Base-by-base conservation (phyloP, 352 stramenopile genomes). In the Pythium aquatile region DNA sequence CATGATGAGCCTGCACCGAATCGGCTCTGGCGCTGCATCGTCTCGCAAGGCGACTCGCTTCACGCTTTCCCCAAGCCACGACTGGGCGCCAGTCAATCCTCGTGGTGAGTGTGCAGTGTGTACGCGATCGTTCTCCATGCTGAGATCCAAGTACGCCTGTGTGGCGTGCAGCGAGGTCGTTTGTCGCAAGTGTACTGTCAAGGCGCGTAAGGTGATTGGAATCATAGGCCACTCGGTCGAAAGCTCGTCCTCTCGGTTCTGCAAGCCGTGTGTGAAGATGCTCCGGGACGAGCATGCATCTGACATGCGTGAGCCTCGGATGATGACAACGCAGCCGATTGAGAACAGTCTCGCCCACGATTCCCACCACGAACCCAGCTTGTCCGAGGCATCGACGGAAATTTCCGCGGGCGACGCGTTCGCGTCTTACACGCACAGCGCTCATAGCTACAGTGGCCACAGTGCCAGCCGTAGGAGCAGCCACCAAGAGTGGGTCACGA, bases 311-410 rank as follows among this genome's bases (percentile, higher is more conserved):
- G 20, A 24, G 20, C 20, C 20, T 24, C 20, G 20, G 20, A 24
- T 24, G 20, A 24, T 24, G 20, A 24, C 20, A 24, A 24, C 20
- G 20, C 20, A 24, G 20, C 20, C 20, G 20, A 24, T 24, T 24
- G 20, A 24, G 20, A 24, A 24, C 20, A 24, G 20, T 24, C 20
- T 24, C 20, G 20, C 20, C 20, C 20, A 24, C 20, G 20, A 24
- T 24, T 24, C 20, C 20, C 20, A 24, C 20, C 20, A 24, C 20
- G 20, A 24, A 24, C 20, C 20, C 20, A 24, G 20, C 20, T 51
- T 65, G 58, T 65, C 58, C 26, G 58, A 65, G 48, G 53, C 58
- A 4, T 48, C 58, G 13, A 65, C 58, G 14, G 58, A 65, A 29
- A 16, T 20, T 1, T 65, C 58, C 3, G 35, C 56, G 33, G 48